Evolutionary conservation across 2,329 filamentous ascomycete genomes (phyloP).

Genomic region (Clonostachys chloroleuca): DNA sequence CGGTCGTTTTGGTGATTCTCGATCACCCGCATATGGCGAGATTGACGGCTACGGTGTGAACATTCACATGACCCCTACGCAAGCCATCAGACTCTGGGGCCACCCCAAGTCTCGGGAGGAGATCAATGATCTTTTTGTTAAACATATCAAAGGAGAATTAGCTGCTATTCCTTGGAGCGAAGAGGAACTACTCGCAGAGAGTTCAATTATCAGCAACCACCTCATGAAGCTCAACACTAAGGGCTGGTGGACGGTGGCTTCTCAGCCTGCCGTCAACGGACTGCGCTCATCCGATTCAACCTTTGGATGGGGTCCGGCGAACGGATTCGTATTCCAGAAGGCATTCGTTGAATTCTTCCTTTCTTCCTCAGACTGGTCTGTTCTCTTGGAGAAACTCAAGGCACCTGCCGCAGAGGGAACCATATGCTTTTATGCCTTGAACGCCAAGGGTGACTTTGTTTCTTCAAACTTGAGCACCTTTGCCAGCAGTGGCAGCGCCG

Average conservation of each 20-base stretch:
- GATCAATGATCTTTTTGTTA: conserved; percentile 75
- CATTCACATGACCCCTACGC: conserved; percentile 80
- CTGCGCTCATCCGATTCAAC: conserved; percentile 69
- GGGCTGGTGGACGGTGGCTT: conserved; percentile 96
- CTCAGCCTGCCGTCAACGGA: conserved; percentile 90
- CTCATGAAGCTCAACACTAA: conserved; percentile 72
- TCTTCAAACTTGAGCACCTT: conserved; percentile 55
- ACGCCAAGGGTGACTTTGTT: conserved; percentile 71
- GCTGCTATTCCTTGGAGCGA: conserved; percentile 90
- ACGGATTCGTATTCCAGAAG: conserved; percentile 97
- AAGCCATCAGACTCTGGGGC: conserved; percentile 83
- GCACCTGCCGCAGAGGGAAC: conserved; percentile 55
- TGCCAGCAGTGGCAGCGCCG: conserved; percentile 10
- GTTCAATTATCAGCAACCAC: conserved; percentile 70
- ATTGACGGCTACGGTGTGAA: conserved; percentile 99
- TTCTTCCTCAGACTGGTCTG: conserved; percentile 65
- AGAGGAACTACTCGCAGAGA: conserved; percentile 81
- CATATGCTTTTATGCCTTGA: conserved; percentile 85
- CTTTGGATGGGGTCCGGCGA: conserved; percentile 89
- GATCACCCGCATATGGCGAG: conserved; percentile 90
- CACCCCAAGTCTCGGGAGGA: conserved; percentile 66
- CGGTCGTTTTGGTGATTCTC: conserved; percentile 88
- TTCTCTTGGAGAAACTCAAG: conserved; percentile 59
- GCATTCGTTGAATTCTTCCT: conserved; percentile 97
- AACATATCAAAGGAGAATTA: conserved; percentile 76